Conservation (phyloP, 441 rosid genomes). For the Euphorbia celastroides region DNA sequence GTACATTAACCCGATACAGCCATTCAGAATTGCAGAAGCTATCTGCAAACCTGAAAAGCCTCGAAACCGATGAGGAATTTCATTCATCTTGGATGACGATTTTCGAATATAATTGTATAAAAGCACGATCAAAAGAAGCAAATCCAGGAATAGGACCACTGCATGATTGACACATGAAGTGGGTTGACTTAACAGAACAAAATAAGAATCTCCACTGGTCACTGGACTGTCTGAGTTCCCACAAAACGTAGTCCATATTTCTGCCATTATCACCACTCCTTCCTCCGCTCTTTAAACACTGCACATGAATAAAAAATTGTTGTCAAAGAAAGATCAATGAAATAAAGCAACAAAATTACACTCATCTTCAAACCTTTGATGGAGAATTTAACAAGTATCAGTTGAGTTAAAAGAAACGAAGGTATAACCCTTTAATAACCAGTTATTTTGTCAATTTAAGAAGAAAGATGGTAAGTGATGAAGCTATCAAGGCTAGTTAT, state of each 20-base stretch:
- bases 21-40: conserved; percentile 54
- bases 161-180: conserved; percentile 47
- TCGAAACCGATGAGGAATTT: conserved; percentile 28
- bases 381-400: too few species aligned
- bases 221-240: conserved; percentile 39
- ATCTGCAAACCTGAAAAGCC: conserved; percentile 35
- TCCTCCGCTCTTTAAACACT: background rate
- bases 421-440: too few species aligned
- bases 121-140: conserved; percentile 45
- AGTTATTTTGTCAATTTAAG: too few species aligned
- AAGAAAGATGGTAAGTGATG: too few species aligned
- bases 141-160: conserved; percentile 45
- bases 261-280: conserved; percentile 23
- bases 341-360: too few species aligned
- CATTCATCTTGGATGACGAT: conserved; percentile 36
- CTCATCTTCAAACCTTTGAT: too few species aligned
- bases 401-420: too few species aligned
- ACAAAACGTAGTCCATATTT: conserved; percentile 48
- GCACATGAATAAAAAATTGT: background rate
- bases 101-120: conserved; percentile 39
- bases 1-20: conserved; percentile 58
- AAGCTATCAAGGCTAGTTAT: too few species aligned
- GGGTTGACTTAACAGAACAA: conserved; percentile 29
- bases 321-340: too few species aligned
- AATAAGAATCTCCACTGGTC: conserved; percentile 16